Base-by-base conservation (phyloP, 2,329 filamentous ascomycete species). In the Aspergillus nomiae region DNA sequence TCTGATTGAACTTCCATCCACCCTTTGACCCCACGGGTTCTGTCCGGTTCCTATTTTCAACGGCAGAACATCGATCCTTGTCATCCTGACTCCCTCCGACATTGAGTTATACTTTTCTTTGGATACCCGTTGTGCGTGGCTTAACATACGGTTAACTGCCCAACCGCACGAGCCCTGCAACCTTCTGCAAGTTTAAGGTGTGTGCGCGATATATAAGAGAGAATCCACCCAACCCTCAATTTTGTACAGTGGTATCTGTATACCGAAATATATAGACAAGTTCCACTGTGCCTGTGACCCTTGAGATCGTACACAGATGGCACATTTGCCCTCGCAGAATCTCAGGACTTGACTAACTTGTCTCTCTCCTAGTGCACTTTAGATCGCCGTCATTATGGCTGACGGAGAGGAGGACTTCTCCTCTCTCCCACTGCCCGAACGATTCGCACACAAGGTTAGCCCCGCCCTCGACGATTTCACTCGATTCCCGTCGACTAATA, bases 371-470 rank as follows among this genome's bases (percentile, higher is more conserved):
- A 65, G 65, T 36, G 28, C 46, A 56, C 26, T 19, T 45, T 59
- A 67, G 57, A 56, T 41, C 16, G 38, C 61, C 60, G 46, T 69
- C 65, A 75, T 50, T 34, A 81, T 81, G 79, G 77, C 78, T 61
- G 79, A 81, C 16, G 76, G 65, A 67, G 76, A 79, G 70, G 77
- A 78, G 62, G 79, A 81, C 63, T 80, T 79, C 66, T 80, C 78
- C 55, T 74, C 78, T 64, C 71, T 81, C 51, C 77, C 79, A 34
- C 71, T 81, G 36, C 71, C 76, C 16, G 79, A 81, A 54, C 74
- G 78, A 60, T 81, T 81, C 62, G 65, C 74, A 61, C 79, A 81
- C 67, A 81, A 81, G 75, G 76, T 78, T 69, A 67, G 71, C 63
- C 63, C 28, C 30, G 36, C 41, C 43, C 36, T 54, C 38, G 21